phyloP scores from a whole-genome alignment of 805 yeast species.

The Kuraishia piskuri region DNA sequence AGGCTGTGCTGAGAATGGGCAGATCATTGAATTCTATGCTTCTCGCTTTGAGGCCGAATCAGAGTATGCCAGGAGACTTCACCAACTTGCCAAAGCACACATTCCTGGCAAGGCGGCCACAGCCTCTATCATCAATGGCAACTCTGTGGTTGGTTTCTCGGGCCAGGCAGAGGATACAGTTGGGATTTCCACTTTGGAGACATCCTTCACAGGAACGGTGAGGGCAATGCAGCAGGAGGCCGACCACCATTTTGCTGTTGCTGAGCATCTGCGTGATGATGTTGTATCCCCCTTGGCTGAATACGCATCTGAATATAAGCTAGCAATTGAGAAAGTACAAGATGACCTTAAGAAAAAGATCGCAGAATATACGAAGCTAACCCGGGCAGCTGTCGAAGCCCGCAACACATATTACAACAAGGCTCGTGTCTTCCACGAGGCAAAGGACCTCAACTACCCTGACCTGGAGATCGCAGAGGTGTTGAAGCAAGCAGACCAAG shows the following conservation, averaged over 20 bases:
- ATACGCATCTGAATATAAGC: neutral
- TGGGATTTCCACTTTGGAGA: neutral
- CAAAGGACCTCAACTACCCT: neutral
- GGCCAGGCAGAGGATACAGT: neutral
- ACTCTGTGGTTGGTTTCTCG: neutral
- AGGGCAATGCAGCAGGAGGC: neutral
- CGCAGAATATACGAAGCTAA: neutral
- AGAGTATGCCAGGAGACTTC: neutral
- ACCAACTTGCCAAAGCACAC: neutral
- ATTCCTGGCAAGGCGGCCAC: neutral
- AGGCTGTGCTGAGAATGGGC: slow-evolving; percentile 66
- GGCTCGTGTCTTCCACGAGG: neutral
- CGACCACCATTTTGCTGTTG: neutral
- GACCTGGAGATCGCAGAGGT: neutral
- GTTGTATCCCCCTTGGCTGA: neutral
- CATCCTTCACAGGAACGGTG: neutral
- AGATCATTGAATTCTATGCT: slow-evolving; percentile 55
- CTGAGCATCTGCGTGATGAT: neutral
- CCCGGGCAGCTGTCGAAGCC: neutral
- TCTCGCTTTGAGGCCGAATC: slow-evolving; percentile 6
- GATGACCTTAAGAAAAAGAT: neutral
- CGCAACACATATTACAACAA: neutral
- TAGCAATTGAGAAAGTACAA: neutral
- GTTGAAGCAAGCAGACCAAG: slow-evolving; percentile 5
- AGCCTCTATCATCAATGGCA: neutral